Conservation (phyloP, 106 monocot species). For the Phalaenopsis equestris region DNA sequence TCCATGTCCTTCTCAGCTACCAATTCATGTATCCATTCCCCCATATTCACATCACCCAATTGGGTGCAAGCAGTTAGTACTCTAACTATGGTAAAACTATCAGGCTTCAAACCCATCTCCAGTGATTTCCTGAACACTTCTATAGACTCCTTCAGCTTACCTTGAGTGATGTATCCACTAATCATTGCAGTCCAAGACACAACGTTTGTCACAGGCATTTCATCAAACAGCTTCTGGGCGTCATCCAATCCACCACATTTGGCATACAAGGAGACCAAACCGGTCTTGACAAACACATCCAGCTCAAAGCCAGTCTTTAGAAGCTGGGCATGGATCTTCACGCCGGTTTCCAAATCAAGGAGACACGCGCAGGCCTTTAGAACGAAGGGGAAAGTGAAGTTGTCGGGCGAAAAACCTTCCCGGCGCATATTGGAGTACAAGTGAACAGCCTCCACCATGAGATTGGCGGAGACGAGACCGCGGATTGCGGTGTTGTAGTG, state of each 20-base stretch:
- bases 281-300: conserved; percentile 41
- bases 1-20: conserved; percentile 30
- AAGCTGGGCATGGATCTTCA: conserved; percentile 40
- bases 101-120: conserved; percentile 35
- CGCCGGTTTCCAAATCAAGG: conserved; percentile 21
- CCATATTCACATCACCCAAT: conserved; percentile 32
- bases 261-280: conserved; percentile 44
- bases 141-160: conserved; percentile 27
- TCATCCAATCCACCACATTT: conserved; percentile 39
- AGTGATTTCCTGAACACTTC: conserved; percentile 28
- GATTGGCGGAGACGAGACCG: conserved; percentile 27
- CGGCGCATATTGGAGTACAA: conserved; percentile 35
- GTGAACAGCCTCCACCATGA: conserved; percentile 10
- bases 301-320: conserved; percentile 38
- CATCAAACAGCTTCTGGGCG: conserved; percentile 58
- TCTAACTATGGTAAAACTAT: conserved; percentile 53
- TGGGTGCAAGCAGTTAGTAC: conserved; percentile 47
- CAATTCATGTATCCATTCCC: conserved; percentile 33
- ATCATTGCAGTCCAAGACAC: conserved; percentile 66
- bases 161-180: conserved; percentile 37
- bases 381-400: conserved; percentile 73
- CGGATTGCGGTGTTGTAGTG: conserved; percentile 44
- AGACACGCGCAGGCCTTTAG: conserved; percentile 55
- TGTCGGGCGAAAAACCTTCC: conserved; percentile 33
- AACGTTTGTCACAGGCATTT: conserved; percentile 43